A percentile compares a stretch with the other conserved stretches of the same genome.
phyloP scores from a whole-genome alignment of 2,329 filamentous ascomycete species.

The Aspergillus luchuensis region DNA sequence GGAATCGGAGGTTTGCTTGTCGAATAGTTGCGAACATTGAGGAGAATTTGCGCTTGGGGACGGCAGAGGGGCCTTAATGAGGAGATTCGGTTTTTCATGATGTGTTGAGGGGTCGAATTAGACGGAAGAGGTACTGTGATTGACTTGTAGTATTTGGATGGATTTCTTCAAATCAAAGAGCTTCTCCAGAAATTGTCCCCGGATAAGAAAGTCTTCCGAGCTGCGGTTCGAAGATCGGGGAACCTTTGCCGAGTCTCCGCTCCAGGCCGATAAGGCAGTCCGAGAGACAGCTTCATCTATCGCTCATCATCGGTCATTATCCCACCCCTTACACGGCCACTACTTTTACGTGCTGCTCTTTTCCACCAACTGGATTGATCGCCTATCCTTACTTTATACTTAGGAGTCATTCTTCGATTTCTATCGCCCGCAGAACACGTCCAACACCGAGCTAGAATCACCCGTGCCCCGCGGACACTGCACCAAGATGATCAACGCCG shows the following conservation, averaged over 20 bases:
- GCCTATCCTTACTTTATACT: no score
- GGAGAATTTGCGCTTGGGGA: neutral
- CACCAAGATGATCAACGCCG: slow-evolving; percentile 87
- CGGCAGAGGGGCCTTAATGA: neutral
- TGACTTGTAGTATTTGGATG: neutral
- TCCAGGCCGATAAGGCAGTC: slow-evolving; percentile 20
- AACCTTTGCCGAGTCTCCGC: slow-evolving; percentile 18
- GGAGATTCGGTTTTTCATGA: neutral
- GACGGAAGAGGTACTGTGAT: no score
- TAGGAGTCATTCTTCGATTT: neutral
- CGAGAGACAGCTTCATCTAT: slow-evolving; percentile 2
- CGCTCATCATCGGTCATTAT: neutral
- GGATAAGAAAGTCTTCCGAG: slow-evolving; percentile 21
- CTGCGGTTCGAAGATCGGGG: neutral
- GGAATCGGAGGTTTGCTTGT: neutral
- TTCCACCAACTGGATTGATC: neutral
- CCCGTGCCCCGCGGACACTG: neutral
- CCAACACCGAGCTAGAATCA: neutral
- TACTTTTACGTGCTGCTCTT: neutral
- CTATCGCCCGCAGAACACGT: neutral
- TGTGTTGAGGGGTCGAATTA: neutral
- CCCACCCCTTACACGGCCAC: neutral
- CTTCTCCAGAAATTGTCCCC: slow-evolving; percentile 18
- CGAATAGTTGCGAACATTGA: neutral
- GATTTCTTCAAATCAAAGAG: slow-evolving; percentile 8